These are phyloP conservation scores for Kodamaea derodonti DNA, from an alignment of 1,139 yeast species.

Conservation along the genomic window DNA sequence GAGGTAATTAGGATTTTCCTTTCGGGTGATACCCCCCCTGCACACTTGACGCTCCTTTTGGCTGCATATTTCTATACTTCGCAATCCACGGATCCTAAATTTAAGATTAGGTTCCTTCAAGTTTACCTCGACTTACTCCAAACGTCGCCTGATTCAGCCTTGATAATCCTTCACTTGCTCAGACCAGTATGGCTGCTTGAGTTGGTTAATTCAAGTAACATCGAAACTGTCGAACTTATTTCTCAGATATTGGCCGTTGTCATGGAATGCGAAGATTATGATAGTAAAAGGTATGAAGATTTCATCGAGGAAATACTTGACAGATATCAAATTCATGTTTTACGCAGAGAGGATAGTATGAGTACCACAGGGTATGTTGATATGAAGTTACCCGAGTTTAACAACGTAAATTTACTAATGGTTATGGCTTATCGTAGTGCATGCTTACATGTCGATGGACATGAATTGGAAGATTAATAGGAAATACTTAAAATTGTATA, in stretches of 20 bases:
- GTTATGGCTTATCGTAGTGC: slow-evolving; percentile 41
- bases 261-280: slow-evolving; percentile 13
- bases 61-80: slow-evolving; percentile 51
- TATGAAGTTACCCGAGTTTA: slow-evolving; percentile 7
- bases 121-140: slow-evolving; percentile 44
- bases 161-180: slow-evolving; percentile 22
- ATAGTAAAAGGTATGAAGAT: slow-evolving; percentile 2
- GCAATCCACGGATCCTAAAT: slow-evolving; percentile 39
- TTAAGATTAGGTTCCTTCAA: slow-evolving; percentile 51
- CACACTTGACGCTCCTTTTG: slow-evolving; percentile 48
- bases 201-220: slow-evolving; percentile 27
- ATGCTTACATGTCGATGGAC: slow-evolving; percentile 36
- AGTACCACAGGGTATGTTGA: slow-evolving; percentile 7
- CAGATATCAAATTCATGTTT: slow-evolving; percentile 2
- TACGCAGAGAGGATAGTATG: slow-evolving; percentile 12
- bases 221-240: slow-evolving; percentile 26
- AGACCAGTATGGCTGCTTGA: slow-evolving; percentile 37
- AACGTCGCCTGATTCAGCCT: slow-evolving; percentile 32
- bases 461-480: slow-evolving; percentile 29
- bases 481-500: background rate
- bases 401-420: slow-evolving; percentile 23
- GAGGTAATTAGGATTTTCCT: slow-evolving; percentile 47
- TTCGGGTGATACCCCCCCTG: slow-evolving; percentile 32
- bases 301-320: slow-evolving; percentile 13
- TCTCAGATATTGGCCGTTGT: slow-evolving; percentile 26